Evolutionary conservation across 2,329 filamentous ascomycete genomes (phyloP), one percentile per base, ranked within the genome.

Genomic region (Cadophora luteo-olivacea): DNA sequence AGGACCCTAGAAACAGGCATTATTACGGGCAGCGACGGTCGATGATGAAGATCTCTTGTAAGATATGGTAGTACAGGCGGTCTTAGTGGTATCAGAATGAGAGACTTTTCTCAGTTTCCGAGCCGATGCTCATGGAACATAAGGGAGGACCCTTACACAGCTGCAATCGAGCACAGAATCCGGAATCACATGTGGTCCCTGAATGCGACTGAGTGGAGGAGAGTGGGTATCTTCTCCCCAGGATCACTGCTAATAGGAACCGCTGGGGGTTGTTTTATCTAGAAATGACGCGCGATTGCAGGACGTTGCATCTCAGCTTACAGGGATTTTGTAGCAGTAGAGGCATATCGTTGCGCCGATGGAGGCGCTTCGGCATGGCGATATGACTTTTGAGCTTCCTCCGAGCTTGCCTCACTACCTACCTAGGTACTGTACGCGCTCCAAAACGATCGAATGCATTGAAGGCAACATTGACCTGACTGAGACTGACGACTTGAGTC

Each of bases 81-180:
- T 55, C 5, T 33, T 55, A 55, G 52, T 55, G 55, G 55, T 58
- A 38, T 58, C 55, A 58, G 55, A 58, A 58, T 58, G 55, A 22
- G 33, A 38, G 33, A 11, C 33, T 41, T 58, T 24, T 24, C n/a
- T 9, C 55, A 58, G 55, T 33, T 38, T 58, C 33, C 55, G 55
- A 38, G 19, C 55, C 55, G 55, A 58, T 58, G 33, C n/a, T 38
- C 32, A 41, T 14, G 19, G 19, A 6, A 5, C 19, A 36, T n/a
- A 41, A 58, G 29, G 19, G 4, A 41, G 7, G 55, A 41, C 55
- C 55, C 19, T 33, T 33, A 22, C 29, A 19, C 55, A 58, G n/a
- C 32, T 58, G 33, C 32, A 58, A 55, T 55, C 25, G 52, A 33
- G 52, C 52, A 33, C 14, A 38, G 33, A 38, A 58, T 58, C 33